These are phyloP conservation scores for Aquilaria malaccensis DNA, from an alignment of 345 rosid genomes.

Conservation along the genomic window DNA sequence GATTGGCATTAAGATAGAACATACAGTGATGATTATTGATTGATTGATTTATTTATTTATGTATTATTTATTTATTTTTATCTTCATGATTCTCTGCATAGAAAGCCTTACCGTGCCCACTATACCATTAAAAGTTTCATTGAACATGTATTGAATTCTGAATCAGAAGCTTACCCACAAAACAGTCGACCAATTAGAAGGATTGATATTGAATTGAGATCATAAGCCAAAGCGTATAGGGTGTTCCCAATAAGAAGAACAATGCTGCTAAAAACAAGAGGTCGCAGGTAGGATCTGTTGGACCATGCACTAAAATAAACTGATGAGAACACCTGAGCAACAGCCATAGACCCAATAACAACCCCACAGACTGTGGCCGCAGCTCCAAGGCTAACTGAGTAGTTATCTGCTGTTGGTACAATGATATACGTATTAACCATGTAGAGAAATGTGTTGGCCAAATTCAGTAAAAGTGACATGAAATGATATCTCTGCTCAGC, in stretches of 20 bases:
- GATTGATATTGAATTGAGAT: conserved; percentile 48
- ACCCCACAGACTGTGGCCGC: conserved; percentile 75
- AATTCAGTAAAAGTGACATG: conserved; percentile 64
- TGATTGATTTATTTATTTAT: too few species aligned
- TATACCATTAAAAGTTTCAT: too few species aligned
- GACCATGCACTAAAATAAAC: conserved; percentile 86
- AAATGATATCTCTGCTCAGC: conserved; percentile 58
- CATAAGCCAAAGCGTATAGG: conserved; percentile 72
- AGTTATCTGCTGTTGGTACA: conserved; percentile 74
- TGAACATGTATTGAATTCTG: background rate
- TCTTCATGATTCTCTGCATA: too few species aligned
- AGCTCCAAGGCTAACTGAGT: conserved; percentile 68
- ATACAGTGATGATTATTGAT: too few species aligned
- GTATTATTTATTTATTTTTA: too few species aligned
- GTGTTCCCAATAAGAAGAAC: conserved; percentile 60
- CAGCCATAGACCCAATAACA: conserved; percentile 81
- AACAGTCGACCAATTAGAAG: conserved; percentile 63
- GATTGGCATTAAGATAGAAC: too few species aligned
- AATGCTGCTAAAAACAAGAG: conserved; percentile 68
- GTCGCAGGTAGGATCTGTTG: conserved; percentile 64
- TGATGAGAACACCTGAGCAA: conserved; percentile 77
- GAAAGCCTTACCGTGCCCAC: too few species aligned
- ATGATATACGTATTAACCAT: conserved; percentile 74
- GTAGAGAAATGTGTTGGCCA: conserved; percentile 61
- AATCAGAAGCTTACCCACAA: conserved; percentile 58